Base-by-base conservation (phyloP, 257 asterid genomes). In the Ilex aquifolium region DNA sequence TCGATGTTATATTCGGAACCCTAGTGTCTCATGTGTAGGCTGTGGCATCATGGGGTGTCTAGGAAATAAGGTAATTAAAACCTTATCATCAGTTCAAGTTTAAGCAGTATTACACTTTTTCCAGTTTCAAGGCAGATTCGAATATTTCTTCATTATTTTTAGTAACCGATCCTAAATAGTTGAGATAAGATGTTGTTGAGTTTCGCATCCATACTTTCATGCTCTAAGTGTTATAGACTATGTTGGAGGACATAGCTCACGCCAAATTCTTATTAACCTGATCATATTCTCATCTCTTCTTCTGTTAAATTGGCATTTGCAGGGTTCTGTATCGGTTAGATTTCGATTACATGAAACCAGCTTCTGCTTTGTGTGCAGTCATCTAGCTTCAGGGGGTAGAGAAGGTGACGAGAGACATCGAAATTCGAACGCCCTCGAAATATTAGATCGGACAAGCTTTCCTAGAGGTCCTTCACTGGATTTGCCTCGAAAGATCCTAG, bases 21-120 rank as follows among this genome's bases (percentile, higher is more conserved):
- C 92, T 54, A 72, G 75, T 53, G 88, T 82, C 14, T 82, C 88
- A 0, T 82, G 88, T 60, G 86, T 85, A 21, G 92, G 92, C 51
- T 85, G 92, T 73, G 92, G 92, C 2, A 54, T 85, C 65, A 71
- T 85, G 85, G 85, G 92, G 7, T 82, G 88, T 63, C 77, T 85
- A 49, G 88, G 92, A 31, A 85, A 85, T 46, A 85, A 85, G 86
- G 92, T 85, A 69, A 57, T 32, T 11, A 3, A 13, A 21, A 21
- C 27, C 1, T 21, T 21, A 21, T 21, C 27, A 21, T 21, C 27
- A 21, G 27, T 21, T 21, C 27, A 21, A 21, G 27, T 21, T 21
- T 21, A 21, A 21, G 27, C 27, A 21, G 27, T 21, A 21, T n/a
- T 27, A 13, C 11, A 10, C n/a, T 42, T 11, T 11, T 6, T 0